Evolutionary conservation across 768 basidiomycete species (phyloP).

Genomic region (Lactarius hengduanensis): DNA sequence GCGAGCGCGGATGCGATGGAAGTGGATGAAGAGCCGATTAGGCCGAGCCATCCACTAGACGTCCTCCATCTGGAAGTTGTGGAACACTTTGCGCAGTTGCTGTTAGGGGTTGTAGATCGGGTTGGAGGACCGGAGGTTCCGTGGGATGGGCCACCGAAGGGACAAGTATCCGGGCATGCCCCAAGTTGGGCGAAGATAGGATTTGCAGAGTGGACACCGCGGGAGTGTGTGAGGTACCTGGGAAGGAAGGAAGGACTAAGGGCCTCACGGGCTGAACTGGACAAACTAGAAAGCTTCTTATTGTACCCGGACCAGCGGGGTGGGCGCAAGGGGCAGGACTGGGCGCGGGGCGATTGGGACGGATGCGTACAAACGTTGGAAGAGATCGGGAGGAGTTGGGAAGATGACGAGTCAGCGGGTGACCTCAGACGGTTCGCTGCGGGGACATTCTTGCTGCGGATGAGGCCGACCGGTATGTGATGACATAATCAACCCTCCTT

Average conservation of each 20-base stretch:
- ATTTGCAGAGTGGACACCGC: slow-evolving; percentile 50
- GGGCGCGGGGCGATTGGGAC: slow-evolving; percentile 69
- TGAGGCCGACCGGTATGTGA: slow-evolving; percentile 44
- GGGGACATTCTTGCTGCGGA: slow-evolving; percentile 46
- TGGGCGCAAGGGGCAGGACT: slow-evolving; percentile 69
- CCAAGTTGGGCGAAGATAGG: slow-evolving; percentile 46
- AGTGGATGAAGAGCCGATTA: slow-evolving; percentile 48
- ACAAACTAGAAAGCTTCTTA: slow-evolving; percentile 27
- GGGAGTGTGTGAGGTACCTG: slow-evolving; percentile 60
- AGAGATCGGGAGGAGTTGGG: slow-evolving; percentile 51
- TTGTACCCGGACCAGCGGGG: slow-evolving; percentile 51
- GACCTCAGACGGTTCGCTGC: slow-evolving; percentile 50
- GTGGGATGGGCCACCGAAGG: slow-evolving; percentile 29
- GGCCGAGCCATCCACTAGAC: slow-evolving; percentile 61
- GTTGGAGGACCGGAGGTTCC: slow-evolving; percentile 51
- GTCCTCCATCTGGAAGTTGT: slow-evolving; percentile 66
- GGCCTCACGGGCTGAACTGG: slow-evolving; percentile 4
- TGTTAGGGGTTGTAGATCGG: slow-evolving; percentile 55
- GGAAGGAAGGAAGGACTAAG: slow-evolving; percentile 37
- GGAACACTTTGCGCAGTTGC: slow-evolving; percentile 62
- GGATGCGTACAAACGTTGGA: slow-evolving; percentile 48
- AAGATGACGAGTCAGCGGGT: slow-evolving; percentile 49
- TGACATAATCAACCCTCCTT: slow-evolving; percentile 7
- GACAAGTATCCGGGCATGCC: slow-evolving; percentile 55
- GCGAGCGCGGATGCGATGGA: slow-evolving; percentile 47